A percentile compares a stretch with the other conserved stretches of the same genome.
phyloP scores from a whole-genome alignment of 139 green algal genomes.

The Coccomyxa sp. region DNA sequence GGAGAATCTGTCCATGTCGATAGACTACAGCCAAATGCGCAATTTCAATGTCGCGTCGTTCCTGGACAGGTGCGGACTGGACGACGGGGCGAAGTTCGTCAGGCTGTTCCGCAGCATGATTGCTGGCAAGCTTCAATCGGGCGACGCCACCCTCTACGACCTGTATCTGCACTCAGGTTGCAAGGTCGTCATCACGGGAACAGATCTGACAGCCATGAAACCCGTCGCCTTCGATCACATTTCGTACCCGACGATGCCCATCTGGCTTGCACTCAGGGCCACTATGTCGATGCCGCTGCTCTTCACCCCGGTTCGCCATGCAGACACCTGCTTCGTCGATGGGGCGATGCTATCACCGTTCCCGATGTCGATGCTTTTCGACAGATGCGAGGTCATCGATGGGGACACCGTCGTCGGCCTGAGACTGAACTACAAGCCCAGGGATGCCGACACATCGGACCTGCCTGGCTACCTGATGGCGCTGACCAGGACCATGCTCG shows the following conservation, averaged over 20 bases:
- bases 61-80: not conserved
- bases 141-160: not conserved
- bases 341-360: not conserved
- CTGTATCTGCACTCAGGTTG: not conserved
- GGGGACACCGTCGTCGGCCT: not conserved
- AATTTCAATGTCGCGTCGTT: not conserved
- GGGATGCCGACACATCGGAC: not conserved
- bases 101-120: not conserved
- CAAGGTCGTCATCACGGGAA: not conserved
- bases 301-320: not conserved
- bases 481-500: not conserved
- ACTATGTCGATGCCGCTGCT: not conserved
- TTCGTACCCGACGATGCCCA: not conserved
- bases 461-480: not conserved
- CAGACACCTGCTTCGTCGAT: not conserved
- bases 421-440: not conserved
- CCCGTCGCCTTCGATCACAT: not conserved
- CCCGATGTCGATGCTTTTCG: not conserved
- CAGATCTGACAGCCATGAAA: not conserved
- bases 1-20: not conserved
- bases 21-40: not conserved
- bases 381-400: not conserved
- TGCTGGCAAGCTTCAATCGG: not conserved
- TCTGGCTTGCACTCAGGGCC: not conserved
- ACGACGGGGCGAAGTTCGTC: not conserved